Evolutionary conservation across 2,329 filamentous ascomycete species (phyloP).

Genomic region (Pseudogymnoascus sp.): DNA sequence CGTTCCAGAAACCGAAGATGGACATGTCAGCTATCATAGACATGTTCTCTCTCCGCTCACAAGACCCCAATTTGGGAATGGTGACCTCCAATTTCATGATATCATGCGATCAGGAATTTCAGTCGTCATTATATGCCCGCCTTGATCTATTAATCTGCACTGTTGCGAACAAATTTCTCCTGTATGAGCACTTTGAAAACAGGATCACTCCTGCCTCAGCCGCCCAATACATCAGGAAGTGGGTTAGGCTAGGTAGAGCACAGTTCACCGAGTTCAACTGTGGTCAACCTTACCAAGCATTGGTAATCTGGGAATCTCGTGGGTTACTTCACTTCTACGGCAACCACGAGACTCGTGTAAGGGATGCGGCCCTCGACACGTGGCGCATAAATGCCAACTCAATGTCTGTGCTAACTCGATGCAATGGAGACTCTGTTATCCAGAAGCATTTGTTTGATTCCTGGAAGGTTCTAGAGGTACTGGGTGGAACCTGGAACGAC

Average conservation of each 20-base stretch:
- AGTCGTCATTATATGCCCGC: neutral
- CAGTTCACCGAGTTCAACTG: conserved; percentile 43
- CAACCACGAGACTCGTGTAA: conserved; percentile 31
- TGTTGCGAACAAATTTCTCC: conserved; percentile 35
- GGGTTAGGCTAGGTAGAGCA: conserved; percentile 39
- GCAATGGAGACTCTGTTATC: conserved; percentile 39
- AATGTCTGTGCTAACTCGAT: conserved; percentile 42
- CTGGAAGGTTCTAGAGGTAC: conserved; percentile 40
- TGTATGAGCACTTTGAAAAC: conserved; percentile 33
- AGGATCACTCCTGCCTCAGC: conserved; percentile 33
- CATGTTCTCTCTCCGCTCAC: conserved; percentile 5
- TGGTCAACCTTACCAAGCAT: conserved; percentile 41
- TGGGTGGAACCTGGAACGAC: conserved; percentile 28
- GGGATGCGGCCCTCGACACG: conserved; percentile 35
- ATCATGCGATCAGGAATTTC: conserved; percentile 3
- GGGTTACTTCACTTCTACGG: conserved; percentile 38
- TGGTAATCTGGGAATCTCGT: conserved; percentile 38
- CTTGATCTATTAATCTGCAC: conserved; percentile 3
- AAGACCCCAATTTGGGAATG: neutral
- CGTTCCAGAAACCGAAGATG: neutral
- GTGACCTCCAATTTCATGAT: conserved; percentile 7
- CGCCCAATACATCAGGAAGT: conserved; percentile 24
- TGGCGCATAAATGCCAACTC: conserved; percentile 40
- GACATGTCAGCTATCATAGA: neutral
- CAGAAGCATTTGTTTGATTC: conserved; percentile 41